These are phyloP conservation scores for Ogataea pilisensis DNA, from an alignment of 805 yeast genomes.

Conservation along the genomic window DNA sequence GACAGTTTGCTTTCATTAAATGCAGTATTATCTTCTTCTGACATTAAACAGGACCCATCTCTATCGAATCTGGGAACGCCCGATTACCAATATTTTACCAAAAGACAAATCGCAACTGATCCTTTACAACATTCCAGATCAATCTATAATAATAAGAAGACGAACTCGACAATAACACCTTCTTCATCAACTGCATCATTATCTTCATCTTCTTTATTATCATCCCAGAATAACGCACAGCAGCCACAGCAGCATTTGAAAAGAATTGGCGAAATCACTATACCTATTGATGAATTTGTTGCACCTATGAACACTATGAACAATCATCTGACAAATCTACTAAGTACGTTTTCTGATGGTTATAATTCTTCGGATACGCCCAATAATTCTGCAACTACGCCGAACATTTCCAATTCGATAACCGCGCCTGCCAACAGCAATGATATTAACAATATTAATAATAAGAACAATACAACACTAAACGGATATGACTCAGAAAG, in stretches of 20 bases:
- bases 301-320: constrained; percentile 35
- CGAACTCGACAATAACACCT: too few relatives aligned
- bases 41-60: background rate
- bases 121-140: constrained; percentile 27
- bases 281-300: constrained; percentile 34
- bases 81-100: constrained; percentile 19
- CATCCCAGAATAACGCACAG: too few relatives aligned
- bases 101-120: constrained; percentile 30
- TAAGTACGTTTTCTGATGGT: constrained; percentile 19
- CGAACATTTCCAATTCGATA: too few relatives aligned
- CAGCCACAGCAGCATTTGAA: constrained; percentile 11
- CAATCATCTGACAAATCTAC: constrained; percentile 27
- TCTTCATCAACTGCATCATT: too few relatives aligned
- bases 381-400: too few relatives aligned
- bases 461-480: background rate
- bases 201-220: constrained; percentile 7
- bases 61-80: background rate
- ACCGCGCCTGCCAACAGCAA: too few relatives aligned
- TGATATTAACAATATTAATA: background rate
- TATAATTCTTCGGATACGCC: constrained; percentile 1
- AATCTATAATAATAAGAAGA: background rate
- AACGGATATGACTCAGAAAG: too few relatives aligned
- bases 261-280: constrained; percentile 30
- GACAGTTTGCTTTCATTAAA: constrained; percentile 23
- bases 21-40: constrained; percentile 4